Evolutionary conservation across 768 basidiomycete species (phyloP).

Genomic region (Boletus reticuloceps): DNA sequence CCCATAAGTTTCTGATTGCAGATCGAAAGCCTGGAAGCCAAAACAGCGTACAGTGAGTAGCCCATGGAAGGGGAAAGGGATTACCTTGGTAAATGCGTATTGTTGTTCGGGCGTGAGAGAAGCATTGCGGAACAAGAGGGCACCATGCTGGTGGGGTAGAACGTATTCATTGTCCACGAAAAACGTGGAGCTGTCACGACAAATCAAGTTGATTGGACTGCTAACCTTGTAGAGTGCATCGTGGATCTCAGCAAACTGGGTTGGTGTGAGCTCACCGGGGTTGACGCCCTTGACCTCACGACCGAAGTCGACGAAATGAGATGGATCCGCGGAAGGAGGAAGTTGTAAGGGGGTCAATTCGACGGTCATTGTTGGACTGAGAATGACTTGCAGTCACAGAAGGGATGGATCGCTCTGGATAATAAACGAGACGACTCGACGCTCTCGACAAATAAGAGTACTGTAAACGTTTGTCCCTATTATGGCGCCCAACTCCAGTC

Average conservation of each 20-base stretch:
- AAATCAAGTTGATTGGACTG: too few relatives aligned
- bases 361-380: constrained; percentile 52
- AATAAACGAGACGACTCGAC: too few relatives aligned
- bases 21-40: constrained; percentile 67
- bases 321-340: constrained; percentile 68
- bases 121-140: constrained; percentile 69
- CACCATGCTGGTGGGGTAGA: constrained; percentile 49
- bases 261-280: constrained; percentile 56
- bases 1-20: constrained; percentile 57
- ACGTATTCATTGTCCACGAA: background rate
- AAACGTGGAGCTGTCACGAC: background rate
- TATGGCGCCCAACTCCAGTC: too few relatives aligned
- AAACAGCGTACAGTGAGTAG: background rate
- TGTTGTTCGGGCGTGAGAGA: constrained; percentile 49
- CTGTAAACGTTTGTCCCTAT: too few relatives aligned
- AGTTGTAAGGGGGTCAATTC: constrained; percentile 63
- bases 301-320: constrained; percentile 69
- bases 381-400: too few relatives aligned
- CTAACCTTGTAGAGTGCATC: constrained; percentile 53
- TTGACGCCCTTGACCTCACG: constrained; percentile 71
- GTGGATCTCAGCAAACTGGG: constrained; percentile 63
- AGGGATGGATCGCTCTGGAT: too few relatives aligned
- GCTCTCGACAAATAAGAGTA: too few relatives aligned
- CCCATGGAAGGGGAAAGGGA: background rate
- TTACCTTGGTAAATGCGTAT: constrained; percentile 67